These are phyloP conservation scores for Mallotus repandus DNA, from an alignment of 441 rosid species.

Conservation along the genomic window DNA sequence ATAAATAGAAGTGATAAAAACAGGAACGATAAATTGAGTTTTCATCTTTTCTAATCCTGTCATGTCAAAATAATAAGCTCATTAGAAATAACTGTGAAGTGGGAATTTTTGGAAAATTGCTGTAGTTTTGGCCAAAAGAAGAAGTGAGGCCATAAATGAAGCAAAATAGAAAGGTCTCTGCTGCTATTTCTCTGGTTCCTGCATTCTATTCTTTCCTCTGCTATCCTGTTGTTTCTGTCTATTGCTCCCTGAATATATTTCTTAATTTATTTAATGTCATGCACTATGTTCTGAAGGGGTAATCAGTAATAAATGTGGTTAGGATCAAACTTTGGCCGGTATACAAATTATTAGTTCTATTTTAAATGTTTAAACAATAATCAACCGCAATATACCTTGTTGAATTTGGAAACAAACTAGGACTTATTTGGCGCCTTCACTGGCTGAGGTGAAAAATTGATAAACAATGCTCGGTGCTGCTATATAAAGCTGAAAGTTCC, in stretches of 20 bases:
- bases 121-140: background rate
- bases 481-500: background rate
- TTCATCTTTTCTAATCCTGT: background rate
- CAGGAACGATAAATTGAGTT: background rate
- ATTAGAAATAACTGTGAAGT: background rate
- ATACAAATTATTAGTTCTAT: background rate
- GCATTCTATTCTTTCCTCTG: background rate
- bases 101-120: background rate
- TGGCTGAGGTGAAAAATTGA: background rate
- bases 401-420: background rate
- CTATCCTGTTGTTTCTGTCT: background rate
- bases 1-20: background rate
- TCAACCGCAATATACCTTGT: background rate
- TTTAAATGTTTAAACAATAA: background rate
- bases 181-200: background rate
- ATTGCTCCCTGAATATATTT: background rate
- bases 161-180: background rate
- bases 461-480: background rate
- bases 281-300: background rate
- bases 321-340: background rate
- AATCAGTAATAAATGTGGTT: background rate
- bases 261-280: background rate
- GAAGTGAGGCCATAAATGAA: background rate
- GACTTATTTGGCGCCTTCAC: background rate
- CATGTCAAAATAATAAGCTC: background rate